Evolutionary conservation across 768 basidiomycete species (phyloP).

Genomic region (Lactifluus pinguis): DNA sequence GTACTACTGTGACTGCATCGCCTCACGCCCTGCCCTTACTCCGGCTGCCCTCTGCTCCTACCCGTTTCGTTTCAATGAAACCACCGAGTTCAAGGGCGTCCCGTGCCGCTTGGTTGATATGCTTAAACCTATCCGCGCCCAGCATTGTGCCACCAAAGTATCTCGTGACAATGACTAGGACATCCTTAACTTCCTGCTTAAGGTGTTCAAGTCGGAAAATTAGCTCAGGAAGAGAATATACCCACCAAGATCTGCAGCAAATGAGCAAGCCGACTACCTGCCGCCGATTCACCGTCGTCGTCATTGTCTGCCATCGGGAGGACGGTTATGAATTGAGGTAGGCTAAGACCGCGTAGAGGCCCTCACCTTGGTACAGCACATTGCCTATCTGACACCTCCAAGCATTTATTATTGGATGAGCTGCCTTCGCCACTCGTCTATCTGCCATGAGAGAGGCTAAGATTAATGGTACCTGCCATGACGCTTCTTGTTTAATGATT

Average conservation of each 20-base stretch:
- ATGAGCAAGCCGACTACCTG: slow-evolving; percentile 84
- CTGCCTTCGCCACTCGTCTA: slow-evolving; percentile 28
- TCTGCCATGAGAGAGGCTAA: slow-evolving; percentile 28
- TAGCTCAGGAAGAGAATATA: not conserved
- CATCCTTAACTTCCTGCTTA: slow-evolving; percentile 64
- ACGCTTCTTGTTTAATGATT: not conserved
- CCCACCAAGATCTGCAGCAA: slow-evolving; percentile 38
- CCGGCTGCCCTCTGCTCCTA: not conserved
- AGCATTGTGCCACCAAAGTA: slow-evolving; percentile 91
- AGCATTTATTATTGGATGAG: slow-evolving; percentile 29
- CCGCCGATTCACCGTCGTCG: slow-evolving; percentile 90
- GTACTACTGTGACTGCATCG: not conserved
- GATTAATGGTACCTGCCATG: slow-evolving; percentile 20
- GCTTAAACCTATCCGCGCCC: slow-evolving; percentile 82
- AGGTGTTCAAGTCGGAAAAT: not conserved
- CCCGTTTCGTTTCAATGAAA: slow-evolving; percentile 47
- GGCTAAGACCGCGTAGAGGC: not conserved
- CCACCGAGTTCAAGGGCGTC: slow-evolving; percentile 85
- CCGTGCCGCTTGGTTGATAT: slow-evolving; percentile 93
- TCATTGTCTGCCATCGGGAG: slow-evolving; percentile 60
- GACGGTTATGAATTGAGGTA: not conserved
- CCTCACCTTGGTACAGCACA: slow-evolving; percentile 26
- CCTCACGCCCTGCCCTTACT: not conserved
- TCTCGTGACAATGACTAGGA: slow-evolving; percentile 86
- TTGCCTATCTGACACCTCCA: slow-evolving; percentile 26